A percentile compares a stretch with the other conserved stretches of the same genome.
Conservation (phyloP, 495 filamentous ascomycete genomes). For the Podospora conica region DNA sequence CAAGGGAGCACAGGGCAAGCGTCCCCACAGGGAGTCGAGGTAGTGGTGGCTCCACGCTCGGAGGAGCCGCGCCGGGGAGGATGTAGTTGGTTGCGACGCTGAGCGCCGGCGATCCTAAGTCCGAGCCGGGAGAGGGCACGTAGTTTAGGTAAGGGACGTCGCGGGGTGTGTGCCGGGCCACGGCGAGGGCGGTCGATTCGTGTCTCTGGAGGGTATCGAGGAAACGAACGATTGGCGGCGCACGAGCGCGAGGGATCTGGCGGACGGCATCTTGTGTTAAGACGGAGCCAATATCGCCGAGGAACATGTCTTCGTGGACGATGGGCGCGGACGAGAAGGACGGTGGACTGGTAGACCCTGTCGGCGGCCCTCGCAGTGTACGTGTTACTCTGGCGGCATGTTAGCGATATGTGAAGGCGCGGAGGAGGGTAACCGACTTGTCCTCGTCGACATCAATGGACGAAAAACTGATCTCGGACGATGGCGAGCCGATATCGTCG, state of each 20-base stretch:
- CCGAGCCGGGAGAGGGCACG: conserved; percentile 13
- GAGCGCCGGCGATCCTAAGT: conserved; percentile 8
- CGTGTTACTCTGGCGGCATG: neutral
- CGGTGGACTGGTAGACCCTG: neutral
- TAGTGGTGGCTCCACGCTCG: neutral
- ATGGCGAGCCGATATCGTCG: neutral
- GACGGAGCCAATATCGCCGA: neutral
- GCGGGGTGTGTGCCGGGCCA: neutral
- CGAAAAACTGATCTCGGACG: conserved; percentile 6
- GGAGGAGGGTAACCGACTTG: neutral
- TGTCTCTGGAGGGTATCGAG: conserved; percentile 6
- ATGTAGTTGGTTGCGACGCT: conserved; percentile 11
- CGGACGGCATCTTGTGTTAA: neutral
- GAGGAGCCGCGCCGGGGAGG: neutral
- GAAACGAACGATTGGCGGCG: conserved; percentile 8
- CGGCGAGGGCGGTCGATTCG: conserved; percentile 10
- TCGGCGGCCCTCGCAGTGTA: neutral
- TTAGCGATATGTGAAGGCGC: neutral
- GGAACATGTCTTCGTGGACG: neutral
- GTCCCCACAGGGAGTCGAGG: neutral
- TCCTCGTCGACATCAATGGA: conserved; percentile 5
- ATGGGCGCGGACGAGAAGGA: neutral
- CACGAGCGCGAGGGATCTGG: neutral
- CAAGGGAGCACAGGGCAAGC: neutral
- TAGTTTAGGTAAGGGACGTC: conserved; percentile 7